Percentiles rank a stretch among this genome's conserved stretches.
These are phyloP conservation scores for Suillus paluster DNA, from an alignment of 768 basidiomycete species.

Conservation along the genomic window DNA sequence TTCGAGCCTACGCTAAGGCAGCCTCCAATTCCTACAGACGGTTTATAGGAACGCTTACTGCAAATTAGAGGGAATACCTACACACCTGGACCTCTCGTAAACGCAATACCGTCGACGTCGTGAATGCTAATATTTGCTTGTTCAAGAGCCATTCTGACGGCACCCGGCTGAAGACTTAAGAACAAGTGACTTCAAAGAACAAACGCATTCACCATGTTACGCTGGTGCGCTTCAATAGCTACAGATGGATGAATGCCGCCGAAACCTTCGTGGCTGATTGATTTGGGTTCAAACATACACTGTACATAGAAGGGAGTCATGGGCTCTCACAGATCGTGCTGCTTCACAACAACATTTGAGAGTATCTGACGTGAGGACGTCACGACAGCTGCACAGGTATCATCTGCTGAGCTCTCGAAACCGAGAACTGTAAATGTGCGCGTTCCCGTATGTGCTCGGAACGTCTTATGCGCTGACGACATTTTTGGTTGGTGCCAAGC, in stretches of 20 bases:
- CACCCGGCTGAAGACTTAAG: constrained; percentile 59
- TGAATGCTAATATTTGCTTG: constrained; percentile 62
- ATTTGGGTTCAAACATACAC: background rate
- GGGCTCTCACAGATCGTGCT: constrained; percentile 60
- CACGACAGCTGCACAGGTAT: constrained; percentile 90
- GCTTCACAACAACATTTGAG: constrained; percentile 87
- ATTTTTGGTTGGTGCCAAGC: background rate
- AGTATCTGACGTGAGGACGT: constrained; percentile 69
- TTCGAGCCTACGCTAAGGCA: constrained; percentile 81
- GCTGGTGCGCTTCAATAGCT: constrained; percentile 80
- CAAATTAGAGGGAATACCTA: constrained; percentile 8
- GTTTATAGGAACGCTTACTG: constrained; percentile 6
- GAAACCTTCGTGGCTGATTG: constrained; percentile 28
- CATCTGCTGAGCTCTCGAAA: constrained; percentile 91
- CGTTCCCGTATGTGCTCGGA: background rate
- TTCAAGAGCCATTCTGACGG: constrained; percentile 66
- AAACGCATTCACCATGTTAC: constrained; percentile 61
- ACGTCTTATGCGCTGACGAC: background rate
- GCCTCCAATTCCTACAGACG: constrained; percentile 66
- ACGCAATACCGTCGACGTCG: constrained; percentile 87
- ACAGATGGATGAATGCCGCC: constrained; percentile 82
- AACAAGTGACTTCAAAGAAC: background rate
- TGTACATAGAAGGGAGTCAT: background rate
- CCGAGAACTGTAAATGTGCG: constrained; percentile 66
- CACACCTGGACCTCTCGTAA: constrained; percentile 85